Conservation (phyloP, 208 protist genomes). For the Porcisia deanei region DNA sequence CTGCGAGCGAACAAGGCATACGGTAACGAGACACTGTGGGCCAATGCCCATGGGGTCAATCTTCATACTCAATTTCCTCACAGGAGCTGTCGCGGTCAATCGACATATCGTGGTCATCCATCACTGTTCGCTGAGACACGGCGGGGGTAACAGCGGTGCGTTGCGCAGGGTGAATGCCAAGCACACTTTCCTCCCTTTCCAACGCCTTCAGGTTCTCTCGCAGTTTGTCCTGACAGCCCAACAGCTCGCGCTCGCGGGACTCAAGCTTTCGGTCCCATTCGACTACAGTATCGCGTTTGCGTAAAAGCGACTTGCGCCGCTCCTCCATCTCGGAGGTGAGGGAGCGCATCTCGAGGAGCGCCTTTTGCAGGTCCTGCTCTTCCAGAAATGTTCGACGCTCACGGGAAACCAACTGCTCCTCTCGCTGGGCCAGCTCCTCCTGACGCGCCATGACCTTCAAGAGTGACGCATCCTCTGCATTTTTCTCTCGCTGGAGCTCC, state of each 20-base stretch:
- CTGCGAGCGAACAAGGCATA: neutral
- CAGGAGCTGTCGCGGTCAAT: slow-evolving; percentile 80
- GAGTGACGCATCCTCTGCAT: slow-evolving; percentile 44
- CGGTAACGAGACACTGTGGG: neutral
- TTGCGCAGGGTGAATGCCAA: slow-evolving; percentile 51
- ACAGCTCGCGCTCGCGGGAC: slow-evolving; percentile 67
- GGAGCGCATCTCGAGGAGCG: slow-evolving; percentile 50
- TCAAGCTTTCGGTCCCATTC: slow-evolving; percentile 79
- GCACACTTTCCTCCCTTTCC: slow-evolving; percentile 55
- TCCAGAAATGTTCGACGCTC: slow-evolving; percentile 54
- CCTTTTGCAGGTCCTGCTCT: slow-evolving; percentile 65
- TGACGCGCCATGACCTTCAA: slow-evolving; percentile 42
- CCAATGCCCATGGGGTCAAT: neutral
- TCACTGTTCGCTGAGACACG: slow-evolving; percentile 79
- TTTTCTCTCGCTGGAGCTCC: slow-evolving; percentile 39
- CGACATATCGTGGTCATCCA: slow-evolving; percentile 91
- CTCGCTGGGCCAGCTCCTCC: slow-evolving; percentile 46
- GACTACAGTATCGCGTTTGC: slow-evolving; percentile 67
- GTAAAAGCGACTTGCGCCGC: slow-evolving; percentile 52
- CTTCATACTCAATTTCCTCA: slow-evolving; percentile 84
- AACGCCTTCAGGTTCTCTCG: slow-evolving; percentile 56
- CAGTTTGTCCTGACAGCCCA: slow-evolving; percentile 66
- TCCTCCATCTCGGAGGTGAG: slow-evolving; percentile 73
- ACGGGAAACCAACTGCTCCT: slow-evolving; percentile 36
- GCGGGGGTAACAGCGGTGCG: slow-evolving; percentile 36